Conservation (phyloP, 495 filamentous ascomycete species). For the Evansstolkia leycettana region DNA sequence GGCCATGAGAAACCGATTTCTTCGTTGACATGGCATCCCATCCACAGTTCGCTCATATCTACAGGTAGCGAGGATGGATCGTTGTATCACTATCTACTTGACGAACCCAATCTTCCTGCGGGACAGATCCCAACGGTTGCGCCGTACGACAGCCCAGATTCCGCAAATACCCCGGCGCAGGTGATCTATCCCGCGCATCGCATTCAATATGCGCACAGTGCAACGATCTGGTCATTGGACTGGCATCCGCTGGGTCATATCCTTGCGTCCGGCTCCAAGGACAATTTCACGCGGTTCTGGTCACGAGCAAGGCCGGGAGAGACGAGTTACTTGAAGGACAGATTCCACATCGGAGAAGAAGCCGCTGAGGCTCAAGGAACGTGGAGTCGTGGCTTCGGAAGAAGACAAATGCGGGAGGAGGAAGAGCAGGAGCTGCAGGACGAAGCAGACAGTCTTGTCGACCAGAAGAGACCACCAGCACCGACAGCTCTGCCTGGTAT, state of each 20-base stretch:
- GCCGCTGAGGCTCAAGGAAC: constrained; percentile 89
- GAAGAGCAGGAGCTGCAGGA: constrained; percentile 90
- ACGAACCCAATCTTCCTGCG: constrained; percentile 74
- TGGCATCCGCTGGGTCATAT: constrained; percentile 97
- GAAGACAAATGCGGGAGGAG: constrained; percentile 73
- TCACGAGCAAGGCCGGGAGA: constrained; percentile 80
- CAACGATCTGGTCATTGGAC: constrained; percentile 90
- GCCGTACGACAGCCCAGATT: constrained; percentile 73
- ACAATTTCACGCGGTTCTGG: constrained; percentile 95
- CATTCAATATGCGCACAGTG: constrained; percentile 77
- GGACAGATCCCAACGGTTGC: constrained; percentile 56
- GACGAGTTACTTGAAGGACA: constrained; percentile 67
- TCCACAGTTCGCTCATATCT: constrained; percentile 77
- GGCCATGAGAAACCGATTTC: constrained; percentile 95
- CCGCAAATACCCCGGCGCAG: constrained; percentile 63
- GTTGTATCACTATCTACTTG: constrained; percentile 81
- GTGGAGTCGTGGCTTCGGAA: constrained; percentile 70
- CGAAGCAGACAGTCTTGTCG: constrained; percentile 83
- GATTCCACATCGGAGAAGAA: constrained; percentile 88
- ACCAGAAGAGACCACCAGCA: constrained; percentile 69
- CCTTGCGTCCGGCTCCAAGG: constrained; percentile 95
- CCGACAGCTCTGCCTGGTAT: constrained; percentile 41
- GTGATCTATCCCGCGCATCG: constrained; percentile 81
- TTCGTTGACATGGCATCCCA: constrained; percentile 85
- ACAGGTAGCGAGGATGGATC: constrained; percentile 84